phyloP scores from a whole-genome alignment of 768 basidiomycete genomes.

The Boletus rufocinnamomeus region DNA sequence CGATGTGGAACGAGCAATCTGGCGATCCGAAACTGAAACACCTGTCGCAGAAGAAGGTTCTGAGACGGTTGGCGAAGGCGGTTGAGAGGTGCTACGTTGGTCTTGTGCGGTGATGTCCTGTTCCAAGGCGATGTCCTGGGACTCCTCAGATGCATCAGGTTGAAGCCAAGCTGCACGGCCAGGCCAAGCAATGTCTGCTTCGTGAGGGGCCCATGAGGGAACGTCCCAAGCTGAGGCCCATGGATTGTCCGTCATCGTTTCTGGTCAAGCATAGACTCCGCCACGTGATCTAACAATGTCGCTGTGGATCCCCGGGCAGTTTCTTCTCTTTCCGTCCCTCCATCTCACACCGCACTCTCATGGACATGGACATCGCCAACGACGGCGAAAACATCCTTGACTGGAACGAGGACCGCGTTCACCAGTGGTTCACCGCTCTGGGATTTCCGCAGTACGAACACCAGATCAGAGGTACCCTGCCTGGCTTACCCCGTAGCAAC shows the following conservation, averaged over 20 bases:
- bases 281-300: constrained; percentile 23
- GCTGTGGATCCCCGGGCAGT: background rate
- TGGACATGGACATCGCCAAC: constrained; percentile 33
- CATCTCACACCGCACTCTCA: constrained; percentile 6
- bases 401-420: constrained; percentile 80
- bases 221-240: constrained; percentile 40
- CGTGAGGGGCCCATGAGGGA: background rate
- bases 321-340: constrained; percentile 5
- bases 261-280: constrained; percentile 1
- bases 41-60: background rate
- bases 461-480: constrained; percentile 67
- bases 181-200: background rate
- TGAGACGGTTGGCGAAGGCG: background rate
- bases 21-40: constrained; percentile 3
- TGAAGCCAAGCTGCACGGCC: constrained; percentile 48
- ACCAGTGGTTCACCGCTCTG: constrained; percentile 71
- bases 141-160: background rate
- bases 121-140: constrained; percentile 1
- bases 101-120: constrained; percentile 1
- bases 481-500: background rate
- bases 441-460: constrained; percentile 86
- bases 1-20: background rate
- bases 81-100: background rate
- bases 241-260: constrained; percentile 63
- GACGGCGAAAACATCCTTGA: constrained; percentile 45